Base-by-base conservation (phyloP, 2,329 filamentous ascomycete species). In the Hypoxylon sp. region DNA sequence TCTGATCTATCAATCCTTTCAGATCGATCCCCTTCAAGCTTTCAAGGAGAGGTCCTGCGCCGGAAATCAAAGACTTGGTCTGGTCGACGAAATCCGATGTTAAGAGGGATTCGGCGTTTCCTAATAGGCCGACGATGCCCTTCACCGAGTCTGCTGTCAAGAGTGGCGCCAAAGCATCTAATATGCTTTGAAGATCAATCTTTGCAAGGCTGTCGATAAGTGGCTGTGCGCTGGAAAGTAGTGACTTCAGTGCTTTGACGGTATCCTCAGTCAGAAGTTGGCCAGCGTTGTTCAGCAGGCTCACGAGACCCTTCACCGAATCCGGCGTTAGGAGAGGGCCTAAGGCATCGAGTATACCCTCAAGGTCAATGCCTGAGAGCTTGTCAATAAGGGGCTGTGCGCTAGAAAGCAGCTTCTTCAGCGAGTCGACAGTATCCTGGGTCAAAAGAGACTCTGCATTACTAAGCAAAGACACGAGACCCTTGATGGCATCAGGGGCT, bases 361-460 rank as follows among this genome's bases (percentile, higher is more conserved):
- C 3, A 42, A 42, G 39, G n/a, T 42, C 39, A 10, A 42, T 17
- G n/a, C 39, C n/a, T 17, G 71, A 68, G 5, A 81, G 71, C n/a
- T 74, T 74, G 17, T 77, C 70, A 17, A 80, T 72, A 0, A 81
- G 72, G 0, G 78, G 79, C 31, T 76, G 71, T 13, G 48, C 79
- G 52, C 44, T 73, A 14, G 52, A 69, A 55, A 74, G 51, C 10
- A 79, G 9, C 3, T 72, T 62, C 55, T 75, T 71, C 5, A 76
- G 63, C 33, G 74, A 50, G 2, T 71, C 42, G 17, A 78, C 72
- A 9, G 73, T 70, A 54, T 74, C 69, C 52, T 42, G 66, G 0
- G 80, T 81, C 22, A 83, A 72, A 31, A 83, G 76, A 3, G 66
- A 65, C 3, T 77, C 79, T 13, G 80, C 81, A 29, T 81, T 82